A percentile compares a stretch with the other conserved stretches of the same genome.
phyloP scores from a whole-genome alignment of 306 rosid species.

The Lotus japonicus region DNA sequence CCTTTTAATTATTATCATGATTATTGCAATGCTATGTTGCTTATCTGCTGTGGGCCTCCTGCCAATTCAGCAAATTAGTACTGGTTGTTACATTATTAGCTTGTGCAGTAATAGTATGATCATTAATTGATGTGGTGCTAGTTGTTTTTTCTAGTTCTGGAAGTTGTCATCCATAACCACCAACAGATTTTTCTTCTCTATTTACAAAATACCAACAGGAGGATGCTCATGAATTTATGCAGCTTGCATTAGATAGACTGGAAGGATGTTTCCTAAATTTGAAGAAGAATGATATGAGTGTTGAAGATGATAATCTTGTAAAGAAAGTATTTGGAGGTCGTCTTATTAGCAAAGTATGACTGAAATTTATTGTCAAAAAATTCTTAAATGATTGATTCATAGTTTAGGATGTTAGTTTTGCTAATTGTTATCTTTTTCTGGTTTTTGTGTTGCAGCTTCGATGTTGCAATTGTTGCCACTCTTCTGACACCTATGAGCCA shows the following conservation, averaged over 20 bases:
- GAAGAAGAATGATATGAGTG: conserved; percentile 16
- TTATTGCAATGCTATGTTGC: neutral
- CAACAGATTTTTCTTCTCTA: conserved; percentile 55
- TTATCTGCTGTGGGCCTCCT: neutral
- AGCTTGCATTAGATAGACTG: conserved; percentile 71
- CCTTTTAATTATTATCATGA: conserved; percentile 28
- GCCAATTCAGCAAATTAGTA: neutral
- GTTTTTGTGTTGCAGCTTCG: conserved; percentile 51
- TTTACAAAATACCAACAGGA: conserved; percentile 75
- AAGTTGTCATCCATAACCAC: conserved; percentile 46
- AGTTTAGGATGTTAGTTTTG: neutral
- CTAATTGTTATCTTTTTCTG: neutral
- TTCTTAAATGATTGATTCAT: conserved; percentile 1
- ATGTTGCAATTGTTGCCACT: conserved; percentile 65
- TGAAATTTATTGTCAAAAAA: neutral
- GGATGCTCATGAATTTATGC: conserved; percentile 94
- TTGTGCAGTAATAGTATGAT: neutral
- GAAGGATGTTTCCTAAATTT: conserved; percentile 43
- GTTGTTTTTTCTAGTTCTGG: neutral
- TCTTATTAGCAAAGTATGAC: conserved; percentile 64
- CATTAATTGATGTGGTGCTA: neutral
- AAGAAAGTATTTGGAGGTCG: conserved; percentile 73
- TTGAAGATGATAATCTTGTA: conserved; percentile 45
- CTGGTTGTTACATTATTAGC: neutral
- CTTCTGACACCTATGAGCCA: conserved; percentile 70